phyloP scores from a whole-genome alignment of 1,284 basidiomycete species.

The Cryptococcus sp. region DNA sequence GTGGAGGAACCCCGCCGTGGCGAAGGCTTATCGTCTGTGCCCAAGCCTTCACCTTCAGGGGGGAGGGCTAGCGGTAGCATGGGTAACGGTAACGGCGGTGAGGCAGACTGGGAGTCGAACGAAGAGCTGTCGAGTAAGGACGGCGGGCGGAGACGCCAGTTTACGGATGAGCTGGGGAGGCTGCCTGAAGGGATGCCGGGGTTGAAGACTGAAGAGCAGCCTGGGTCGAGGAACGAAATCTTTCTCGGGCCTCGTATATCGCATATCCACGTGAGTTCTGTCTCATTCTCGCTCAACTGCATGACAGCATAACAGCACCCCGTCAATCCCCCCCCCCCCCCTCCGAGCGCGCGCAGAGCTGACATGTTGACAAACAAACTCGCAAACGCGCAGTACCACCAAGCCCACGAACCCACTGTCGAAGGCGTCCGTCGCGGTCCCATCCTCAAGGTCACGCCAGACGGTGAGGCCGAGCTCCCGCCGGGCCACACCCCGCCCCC shows the following conservation, averaged over 20 bases:
- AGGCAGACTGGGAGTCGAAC: too few relatives aligned
- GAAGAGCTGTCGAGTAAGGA: too few relatives aligned
- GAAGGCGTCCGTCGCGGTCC: constrained; percentile 23
- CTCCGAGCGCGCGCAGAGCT: neutral
- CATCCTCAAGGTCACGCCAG: constrained; percentile 33
- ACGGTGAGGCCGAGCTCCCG: constrained; percentile 34
- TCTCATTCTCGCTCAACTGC: neutral
- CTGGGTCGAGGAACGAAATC: constrained; percentile 43
- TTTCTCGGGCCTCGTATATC: constrained; percentile 39
- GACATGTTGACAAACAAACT: constrained; percentile 8
- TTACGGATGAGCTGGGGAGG: constrained; percentile 35
- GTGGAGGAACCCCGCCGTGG: constrained; percentile 1
- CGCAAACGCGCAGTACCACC: constrained; percentile 22
- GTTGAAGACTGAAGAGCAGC: constrained; percentile 39
- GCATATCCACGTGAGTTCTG: constrained; percentile 41
- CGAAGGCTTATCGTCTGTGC: neutral
- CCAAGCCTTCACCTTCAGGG: neutral
- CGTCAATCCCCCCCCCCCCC: too few relatives aligned
- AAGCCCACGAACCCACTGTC: constrained; percentile 18
- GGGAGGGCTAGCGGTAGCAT: too few relatives aligned
- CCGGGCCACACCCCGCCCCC: constrained; percentile 32
- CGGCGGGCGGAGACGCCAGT: neutral
- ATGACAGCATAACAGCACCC: neutral
- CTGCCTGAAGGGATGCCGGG: constrained; percentile 27
- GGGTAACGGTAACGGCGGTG: neutral